Evolutionary conservation across 306 rosid genomes (phyloP).

Genomic region (apple (Malus domestica)): DNA sequence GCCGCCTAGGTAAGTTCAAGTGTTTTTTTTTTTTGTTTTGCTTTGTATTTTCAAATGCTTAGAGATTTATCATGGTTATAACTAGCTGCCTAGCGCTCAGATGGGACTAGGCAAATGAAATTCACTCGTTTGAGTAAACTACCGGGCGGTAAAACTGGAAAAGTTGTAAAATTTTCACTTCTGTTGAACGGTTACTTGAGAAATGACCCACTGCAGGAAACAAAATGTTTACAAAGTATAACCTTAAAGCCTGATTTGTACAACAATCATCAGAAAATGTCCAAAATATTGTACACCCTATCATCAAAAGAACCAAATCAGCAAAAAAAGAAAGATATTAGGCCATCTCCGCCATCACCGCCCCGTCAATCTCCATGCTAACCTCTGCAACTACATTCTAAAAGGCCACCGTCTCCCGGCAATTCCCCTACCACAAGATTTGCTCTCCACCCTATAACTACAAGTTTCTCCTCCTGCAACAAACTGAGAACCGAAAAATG

Average conservation of each 20-base stretch:
- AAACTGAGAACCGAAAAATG: slow-evolving; percentile 10
- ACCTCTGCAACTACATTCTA: background rate
- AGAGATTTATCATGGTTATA: no score
- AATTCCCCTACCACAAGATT: slow-evolving; percentile 7
- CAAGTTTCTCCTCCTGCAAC: slow-evolving; percentile 22
- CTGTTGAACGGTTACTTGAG: background rate
- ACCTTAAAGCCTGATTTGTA: slow-evolving; percentile 42
- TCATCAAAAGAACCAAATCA: slow-evolving; percentile 27
- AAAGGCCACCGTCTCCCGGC: background rate
- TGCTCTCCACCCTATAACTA: slow-evolving; percentile 14
- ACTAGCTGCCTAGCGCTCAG: no score
- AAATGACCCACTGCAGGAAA: background rate
- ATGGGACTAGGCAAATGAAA: no score
- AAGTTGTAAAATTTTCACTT: background rate
- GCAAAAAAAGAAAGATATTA: slow-evolving; percentile 1
- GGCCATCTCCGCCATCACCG: background rate
- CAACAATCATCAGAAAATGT: slow-evolving; percentile 32
- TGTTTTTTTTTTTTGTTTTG: no score
- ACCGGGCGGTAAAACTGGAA: background rate
- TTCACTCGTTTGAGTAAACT: no score
- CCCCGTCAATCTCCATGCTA: slow-evolving; percentile 10
- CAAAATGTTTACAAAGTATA: slow-evolving; percentile 24
- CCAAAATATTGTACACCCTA: slow-evolving; percentile 28
- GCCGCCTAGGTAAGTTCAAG: no score
- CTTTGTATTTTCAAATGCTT: no score